Base-by-base conservation (phyloP, 495 filamentous ascomycete genomes). In the Talaromyces trachyspermus region DNA sequence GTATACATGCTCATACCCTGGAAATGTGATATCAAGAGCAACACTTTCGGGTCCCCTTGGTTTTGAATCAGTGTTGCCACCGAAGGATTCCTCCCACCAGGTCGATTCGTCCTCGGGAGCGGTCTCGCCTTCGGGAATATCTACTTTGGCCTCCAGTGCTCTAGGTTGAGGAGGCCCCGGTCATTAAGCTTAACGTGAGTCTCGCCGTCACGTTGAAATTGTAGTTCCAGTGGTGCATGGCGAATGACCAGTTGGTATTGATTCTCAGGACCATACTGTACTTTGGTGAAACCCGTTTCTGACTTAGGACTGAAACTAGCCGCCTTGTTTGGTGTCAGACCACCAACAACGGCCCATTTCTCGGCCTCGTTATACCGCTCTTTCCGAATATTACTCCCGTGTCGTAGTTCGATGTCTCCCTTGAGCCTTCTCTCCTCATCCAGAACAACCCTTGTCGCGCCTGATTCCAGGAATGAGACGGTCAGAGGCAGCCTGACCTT, bases 31-130 rank as follows among this genome's bases (percentile, higher is more conserved):
- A 61, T 98, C 92, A 49, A 98, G 65, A 27, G 76, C 90, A 45
- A 97, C 72, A 60, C 89, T 88, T 64, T 97, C 94, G 1, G 92
- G 94, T 26, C 84, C 84, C 56, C 80, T 80, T 18, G 92, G 94
- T 64, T 97, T 97, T 9, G 84, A 77, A 62, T 98, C 92, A 4
- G 89, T 97, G 58, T 86, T 89, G 48, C 89, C 88, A 43, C 90
- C 91, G 64, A 98, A 97, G 36, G 76, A 76, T 66, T 98, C 92
- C 14, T 98, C 92, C 94, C 92, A 98, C 86, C 89, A 95, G 4
- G 88, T 95, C 59, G 82, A 83, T 59, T 96, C 84, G 46, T 95
- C 86, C 48, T 72, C 68, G 45, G 69, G 59, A 46, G 74, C 61
- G 37, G 62, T 63, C 49, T 75, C 74, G 40, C 64, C 70, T 9